phyloP scores from a whole-genome alignment of 768 basidiomycete species.

The Naganishia onofrii region DNA sequence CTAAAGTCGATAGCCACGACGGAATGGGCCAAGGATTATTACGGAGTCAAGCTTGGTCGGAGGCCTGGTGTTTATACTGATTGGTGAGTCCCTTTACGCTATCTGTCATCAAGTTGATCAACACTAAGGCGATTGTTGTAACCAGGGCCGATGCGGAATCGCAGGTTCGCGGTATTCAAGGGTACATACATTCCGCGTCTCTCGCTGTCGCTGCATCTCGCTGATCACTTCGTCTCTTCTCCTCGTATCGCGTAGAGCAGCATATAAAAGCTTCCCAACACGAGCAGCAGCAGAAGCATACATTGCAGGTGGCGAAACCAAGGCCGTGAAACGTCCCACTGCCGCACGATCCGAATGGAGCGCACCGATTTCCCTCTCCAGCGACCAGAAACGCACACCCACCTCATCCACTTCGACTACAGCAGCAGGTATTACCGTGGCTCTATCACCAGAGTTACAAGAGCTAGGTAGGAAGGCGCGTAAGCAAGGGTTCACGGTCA shows the following conservation, averaged over 20 bases:
- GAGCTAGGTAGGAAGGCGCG: too few relatives aligned
- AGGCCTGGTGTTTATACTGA: background rate
- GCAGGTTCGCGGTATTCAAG: background rate
- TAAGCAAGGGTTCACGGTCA: conserved; percentile 44
- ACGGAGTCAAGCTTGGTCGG: background rate
- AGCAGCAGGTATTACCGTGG: too few relatives aligned
- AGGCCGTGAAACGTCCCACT: background rate
- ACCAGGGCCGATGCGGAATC: background rate
- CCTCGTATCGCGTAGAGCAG: conserved; percentile 57
- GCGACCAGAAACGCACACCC: too few relatives aligned
- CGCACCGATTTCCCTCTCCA: too few relatives aligned
- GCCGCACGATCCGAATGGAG: too few relatives aligned
- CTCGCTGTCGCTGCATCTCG: too few relatives aligned
- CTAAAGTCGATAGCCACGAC: background rate
- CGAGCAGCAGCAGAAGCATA: conserved; percentile 63
- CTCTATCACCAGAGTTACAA: too few relatives aligned
- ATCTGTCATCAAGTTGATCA: too few relatives aligned
- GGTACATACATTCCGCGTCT: too few relatives aligned
- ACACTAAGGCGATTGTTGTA: background rate
- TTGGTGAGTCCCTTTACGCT: too few relatives aligned
- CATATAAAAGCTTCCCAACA: conserved; percentile 67
- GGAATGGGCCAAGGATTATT: background rate
- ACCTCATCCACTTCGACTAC: too few relatives aligned
- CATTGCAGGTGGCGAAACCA: conserved; percentile 37
- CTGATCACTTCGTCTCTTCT: too few relatives aligned